phyloP scores from a whole-genome alignment of 805 yeast genomes.

The Candida hungchunana region DNA sequence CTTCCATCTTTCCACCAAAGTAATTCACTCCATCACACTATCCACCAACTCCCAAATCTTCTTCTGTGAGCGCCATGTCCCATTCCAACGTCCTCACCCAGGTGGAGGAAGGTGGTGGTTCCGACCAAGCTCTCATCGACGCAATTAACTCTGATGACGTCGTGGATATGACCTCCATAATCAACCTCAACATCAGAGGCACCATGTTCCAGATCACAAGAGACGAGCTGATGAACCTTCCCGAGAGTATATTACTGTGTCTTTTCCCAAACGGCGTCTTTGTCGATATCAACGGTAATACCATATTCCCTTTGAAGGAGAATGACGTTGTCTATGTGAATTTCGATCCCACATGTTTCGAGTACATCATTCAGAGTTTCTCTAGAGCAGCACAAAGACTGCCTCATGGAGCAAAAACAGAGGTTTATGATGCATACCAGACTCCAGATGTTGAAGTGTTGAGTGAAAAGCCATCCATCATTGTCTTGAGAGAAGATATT shows the following conservation, averaged over 20 bases:
- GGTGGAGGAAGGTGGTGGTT: conserved; percentile 57
- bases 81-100: conserved; percentile 58
- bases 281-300: conserved; percentile 69
- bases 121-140: too few relatives aligned
- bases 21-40: too few relatives aligned
- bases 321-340: conserved; percentile 77
- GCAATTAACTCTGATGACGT: too few relatives aligned
- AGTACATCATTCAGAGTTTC: conserved; percentile 73
- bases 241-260: conserved; percentile 84
- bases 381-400: conserved; percentile 63
- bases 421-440: conserved; percentile 31
- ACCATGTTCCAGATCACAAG: conserved; percentile 69
- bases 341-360: conserved; percentile 82
- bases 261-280: conserved; percentile 89
- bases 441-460: conserved; percentile 61
- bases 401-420: conserved; percentile 35
- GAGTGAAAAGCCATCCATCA: conserved; percentile 80
- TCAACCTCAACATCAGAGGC: conserved; percentile 77
- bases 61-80: conserved; percentile 25
- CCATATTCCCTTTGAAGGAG: conserved; percentile 74
- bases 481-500: conserved; percentile 88
- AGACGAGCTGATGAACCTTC: conserved; percentile 86
- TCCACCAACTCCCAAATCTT: too few relatives aligned
- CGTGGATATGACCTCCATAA: conserved; percentile 52
- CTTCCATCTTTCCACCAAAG: too few relatives aligned